Evolutionary conservation across 192 early-diverging fungal genomes (phyloP), one percentile per base, ranked within the genome.

Genomic region (Nowakowskiella sp.): DNA sequence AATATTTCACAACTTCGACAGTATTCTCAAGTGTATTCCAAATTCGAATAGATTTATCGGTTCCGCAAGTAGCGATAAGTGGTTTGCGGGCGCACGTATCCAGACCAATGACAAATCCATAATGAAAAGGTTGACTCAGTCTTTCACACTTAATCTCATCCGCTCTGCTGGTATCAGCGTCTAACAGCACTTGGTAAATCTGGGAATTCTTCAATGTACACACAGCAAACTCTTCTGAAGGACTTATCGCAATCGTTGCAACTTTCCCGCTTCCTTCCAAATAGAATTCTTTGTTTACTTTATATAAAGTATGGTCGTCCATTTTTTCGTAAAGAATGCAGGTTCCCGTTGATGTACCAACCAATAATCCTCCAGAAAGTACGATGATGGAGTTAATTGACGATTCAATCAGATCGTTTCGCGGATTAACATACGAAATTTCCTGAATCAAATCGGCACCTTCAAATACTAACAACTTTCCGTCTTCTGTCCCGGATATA

Each of bases 11-110:
- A 7, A 79, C 70, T 54, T 77, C 76, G 21, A 76, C 45, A 4
- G 58, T 53, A 50, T 80, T 78, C 16, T 82, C 79, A n/a, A 66
- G n/a, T 60, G 74, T 79, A 49, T 82, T 82, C 79, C 79, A 82
- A 30, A 82, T 70, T 4, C 79, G 50, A 21, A 82, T 58, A 0
- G 79, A 72, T 52, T 65, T 57, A 53, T 82, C 79, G 0, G 55
- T 34, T 2, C 76, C 74, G 47, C 76, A 77, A 0, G 79, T 82
- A 8, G 71, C 79, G 19, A 82, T 50, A 2, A 82, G 52, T 21
- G 79, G 79, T 39, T 82, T 82, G 26, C 79, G 56, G 6, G 64
- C 57, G 46, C 71, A 66, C 1, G 68, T 63, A 55, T 80, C 78
- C 72, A 80, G 67, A 30, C 73, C 72, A 13, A 47, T 32, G 45